Percentiles rank a stretch among this genome's conserved stretches.
phyloP scores from a whole-genome alignment of 805 yeast species.

The Saccharomycopsis fermentans region DNA sequence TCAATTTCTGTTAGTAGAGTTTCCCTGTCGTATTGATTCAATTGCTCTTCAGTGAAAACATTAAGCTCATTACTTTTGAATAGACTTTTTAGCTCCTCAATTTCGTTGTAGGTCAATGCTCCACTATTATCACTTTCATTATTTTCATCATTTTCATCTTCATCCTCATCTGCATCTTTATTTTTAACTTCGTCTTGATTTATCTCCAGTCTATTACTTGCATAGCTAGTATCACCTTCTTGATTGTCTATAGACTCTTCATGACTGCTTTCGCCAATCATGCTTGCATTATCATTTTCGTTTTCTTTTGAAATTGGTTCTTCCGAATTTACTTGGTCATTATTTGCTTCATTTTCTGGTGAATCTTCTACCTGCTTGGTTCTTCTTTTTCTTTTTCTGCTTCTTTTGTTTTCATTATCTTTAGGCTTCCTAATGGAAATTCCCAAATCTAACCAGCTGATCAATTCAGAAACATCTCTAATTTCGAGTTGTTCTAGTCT shows the following conservation, averaged over 20 bases:
- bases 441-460: constrained; percentile 35
- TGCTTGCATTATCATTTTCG: no score
- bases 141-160: constrained; percentile 7
- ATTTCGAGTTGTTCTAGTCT: constrained; percentile 36
- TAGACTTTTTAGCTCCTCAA: constrained; percentile 19
- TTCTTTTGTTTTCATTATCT: neutral
- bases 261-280: constrained; percentile 9
- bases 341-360: constrained; percentile 4
- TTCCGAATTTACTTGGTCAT: constrained; percentile 9
- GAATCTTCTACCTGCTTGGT: constrained; percentile 1
- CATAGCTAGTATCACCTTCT: constrained; percentile 6
- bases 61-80: constrained; percentile 26
- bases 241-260: constrained; percentile 3
- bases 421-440: constrained; percentile 7
- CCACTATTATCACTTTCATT: constrained; percentile 6
- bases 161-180: constrained; percentile 3
- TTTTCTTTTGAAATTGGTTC: neutral
- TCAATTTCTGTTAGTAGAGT: constrained; percentile 42
- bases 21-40: constrained; percentile 38
- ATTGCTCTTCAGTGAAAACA: constrained; percentile 40
- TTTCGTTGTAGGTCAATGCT: constrained; percentile 5
- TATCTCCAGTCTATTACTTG: constrained; percentile 7
- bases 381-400: constrained; percentile 13
- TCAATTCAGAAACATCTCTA: constrained; percentile 43
- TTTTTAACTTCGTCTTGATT: neutral